Base-by-base conservation (phyloP, 768 basidiomycete genomes). In the Pholiota molesta region DNA sequence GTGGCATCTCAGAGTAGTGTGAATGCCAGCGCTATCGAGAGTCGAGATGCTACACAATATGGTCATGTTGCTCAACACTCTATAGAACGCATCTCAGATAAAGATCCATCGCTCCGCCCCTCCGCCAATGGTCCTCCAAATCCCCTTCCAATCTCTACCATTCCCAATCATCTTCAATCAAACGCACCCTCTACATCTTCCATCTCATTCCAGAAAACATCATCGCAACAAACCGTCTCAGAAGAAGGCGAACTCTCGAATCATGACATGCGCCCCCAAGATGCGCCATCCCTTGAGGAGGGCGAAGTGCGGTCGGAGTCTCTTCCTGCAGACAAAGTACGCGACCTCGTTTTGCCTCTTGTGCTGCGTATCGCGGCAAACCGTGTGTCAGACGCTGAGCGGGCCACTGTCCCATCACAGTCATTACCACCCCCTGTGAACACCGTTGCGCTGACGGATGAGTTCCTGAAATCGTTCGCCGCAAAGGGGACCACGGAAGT, bases 391-490 rank as follows among this genome's bases (percentile, higher is more conserved):
- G 31, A 65, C 29, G 47, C 57, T 19, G 57, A 59, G 52, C n/a
- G 13, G 14, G 19, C 7, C 47, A 51, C 37, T 49, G 23, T 45
- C 14, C 45, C 60, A 33, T 37, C 55, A 49, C 55, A 44, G 47
- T 52, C 49, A 26, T 26, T 26, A 29, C 47, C 47, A 23, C 19
- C 51, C 29, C 29, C 45, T 11, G 28, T 63, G 29, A 45, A 63
- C 47, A 52, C 60, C 19, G 62, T 59, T 45, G 64, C 71, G n/a
- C 54, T 77, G 37, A 74, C 71, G 3, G 67, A 73, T 52, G 68
- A 69, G 17, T 59, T 63, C 26, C 73, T 72, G 51, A 56, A 67
- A 21, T 63, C 68, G n/a, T 67, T 75, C 55, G 60, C 61, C 16
- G 65, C 57, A 37, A 67, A 67, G 49, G 58, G 71, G 60, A 45